Conservation (phyloP, 306 rosid genomes). For the Vachellia pachyceras region DNA sequence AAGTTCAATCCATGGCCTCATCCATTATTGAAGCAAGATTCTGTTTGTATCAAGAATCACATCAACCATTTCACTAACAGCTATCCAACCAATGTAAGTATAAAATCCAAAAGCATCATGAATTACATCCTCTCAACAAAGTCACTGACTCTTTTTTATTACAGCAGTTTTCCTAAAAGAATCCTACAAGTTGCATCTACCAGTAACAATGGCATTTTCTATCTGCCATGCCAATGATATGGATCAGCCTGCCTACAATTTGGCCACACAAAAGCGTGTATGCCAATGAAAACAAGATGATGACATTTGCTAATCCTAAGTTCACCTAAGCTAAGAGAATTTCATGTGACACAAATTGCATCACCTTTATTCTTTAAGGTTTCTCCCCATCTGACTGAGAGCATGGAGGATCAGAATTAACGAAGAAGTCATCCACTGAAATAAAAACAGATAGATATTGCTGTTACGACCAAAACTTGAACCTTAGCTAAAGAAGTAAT, state of each 20-base stretch:
- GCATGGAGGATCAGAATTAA: slow-evolving; percentile 78
- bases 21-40: slow-evolving; percentile 10
- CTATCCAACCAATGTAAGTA: slow-evolving; percentile 37
- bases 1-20: slow-evolving; percentile 9
- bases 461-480: slow-evolving; percentile 19
- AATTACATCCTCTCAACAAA: slow-evolving; percentile 39
- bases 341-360: slow-evolving; percentile 42
- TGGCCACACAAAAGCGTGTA: slow-evolving; percentile 46
- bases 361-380: slow-evolving; percentile 56
- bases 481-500: background rate
- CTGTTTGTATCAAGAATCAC: background rate
- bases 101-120: slow-evolving; percentile 50
- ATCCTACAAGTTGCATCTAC: slow-evolving; percentile 43
- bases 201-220: slow-evolving; percentile 36
- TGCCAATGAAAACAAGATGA: slow-evolving; percentile 49
- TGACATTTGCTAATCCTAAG: slow-evolving; percentile 46
- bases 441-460: slow-evolving; percentile 30
- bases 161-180: slow-evolving; percentile 43
- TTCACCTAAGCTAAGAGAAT: slow-evolving; percentile 50
- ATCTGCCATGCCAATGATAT: slow-evolving; percentile 44
- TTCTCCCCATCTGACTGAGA: slow-evolving; percentile 92
- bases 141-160: slow-evolving; percentile 32
- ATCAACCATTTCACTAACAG: slow-evolving; percentile 29
- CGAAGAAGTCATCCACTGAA: slow-evolving; percentile 98
- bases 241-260: slow-evolving; percentile 53